phyloP scores from a whole-genome alignment of 371 early-diverging fungal genomes.

The Mortierella sp. region DNA sequence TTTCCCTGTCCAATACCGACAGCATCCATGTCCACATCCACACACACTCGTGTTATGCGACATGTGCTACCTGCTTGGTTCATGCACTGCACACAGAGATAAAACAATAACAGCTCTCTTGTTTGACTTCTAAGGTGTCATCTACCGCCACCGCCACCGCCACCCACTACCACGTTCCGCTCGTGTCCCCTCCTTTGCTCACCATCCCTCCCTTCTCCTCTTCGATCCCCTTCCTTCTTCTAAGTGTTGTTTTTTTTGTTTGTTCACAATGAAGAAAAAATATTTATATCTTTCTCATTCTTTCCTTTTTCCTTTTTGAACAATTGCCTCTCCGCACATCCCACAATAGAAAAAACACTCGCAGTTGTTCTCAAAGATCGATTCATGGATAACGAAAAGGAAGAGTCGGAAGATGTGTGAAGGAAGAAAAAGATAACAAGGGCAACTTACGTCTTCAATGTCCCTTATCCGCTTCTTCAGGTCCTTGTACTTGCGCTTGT shows the following conservation, averaged over 20 bases:
- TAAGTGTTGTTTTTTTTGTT: neutral
- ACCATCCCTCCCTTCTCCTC: neutral
- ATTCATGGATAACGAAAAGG: neutral
- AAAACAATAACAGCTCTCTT: neutral
- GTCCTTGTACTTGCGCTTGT: constrained; percentile 68
- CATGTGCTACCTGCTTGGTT: neutral
- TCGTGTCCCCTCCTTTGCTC: neutral
- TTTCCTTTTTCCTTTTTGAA: constrained; percentile 13
- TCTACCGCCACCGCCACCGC: neutral
- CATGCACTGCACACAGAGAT: neutral
- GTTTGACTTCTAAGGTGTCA: neutral
- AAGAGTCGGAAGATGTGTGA: neutral
- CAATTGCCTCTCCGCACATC: constrained; percentile 12
- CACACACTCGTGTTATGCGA: neutral
- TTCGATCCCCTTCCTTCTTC: neutral
- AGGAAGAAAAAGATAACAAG: constrained; percentile 8
- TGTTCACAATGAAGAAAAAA: neutral
- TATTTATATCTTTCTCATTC: neutral
- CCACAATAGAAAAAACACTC: neutral
- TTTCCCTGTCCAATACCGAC: neutral
- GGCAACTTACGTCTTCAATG: constrained; percentile 68
- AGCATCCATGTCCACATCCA: neutral
- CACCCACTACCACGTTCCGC: neutral
- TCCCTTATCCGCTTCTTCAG: constrained; percentile 71
- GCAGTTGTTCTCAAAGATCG: neutral